A percentile compares a stretch with the other conserved stretches of the same genome.
These are phyloP conservation scores for Lunularia cruciata DNA, from an alignment of 225 moss, liverwort and hornwort genomes.

Conservation along the genomic window DNA sequence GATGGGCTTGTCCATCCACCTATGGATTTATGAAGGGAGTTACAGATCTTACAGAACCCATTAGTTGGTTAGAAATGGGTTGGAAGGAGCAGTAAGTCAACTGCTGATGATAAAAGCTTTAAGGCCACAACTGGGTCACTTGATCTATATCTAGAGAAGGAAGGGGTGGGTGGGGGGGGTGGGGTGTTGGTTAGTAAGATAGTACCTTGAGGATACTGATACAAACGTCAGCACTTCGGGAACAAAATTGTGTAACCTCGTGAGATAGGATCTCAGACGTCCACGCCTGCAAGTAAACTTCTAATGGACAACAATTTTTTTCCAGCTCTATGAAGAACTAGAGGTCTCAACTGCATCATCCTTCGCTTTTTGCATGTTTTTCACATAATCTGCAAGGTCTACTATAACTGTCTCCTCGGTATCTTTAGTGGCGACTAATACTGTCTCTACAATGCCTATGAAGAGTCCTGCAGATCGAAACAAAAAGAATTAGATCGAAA, in stretches of 20 bases:
- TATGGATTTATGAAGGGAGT: slow-evolving; percentile 4
- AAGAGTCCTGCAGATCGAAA: slow-evolving; percentile 53
- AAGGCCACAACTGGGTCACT: neutral
- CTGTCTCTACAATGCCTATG: slow-evolving; percentile 66
- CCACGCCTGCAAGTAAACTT: neutral
- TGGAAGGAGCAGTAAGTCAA: neutral
- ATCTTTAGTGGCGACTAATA: slow-evolving; percentile 76
- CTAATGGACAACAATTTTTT: neutral
- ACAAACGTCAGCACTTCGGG: neutral
- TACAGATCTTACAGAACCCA: slow-evolving; percentile 14
- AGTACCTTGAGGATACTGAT: slow-evolving; percentile 11
- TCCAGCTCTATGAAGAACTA: slow-evolving; percentile 16
- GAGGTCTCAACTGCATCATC: slow-evolving; percentile 30
- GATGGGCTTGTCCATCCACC: neutral
- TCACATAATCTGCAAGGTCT: slow-evolving; percentile 87
- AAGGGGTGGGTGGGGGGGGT: no score
- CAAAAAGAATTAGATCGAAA: no score
- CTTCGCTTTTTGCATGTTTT: slow-evolving; percentile 68
- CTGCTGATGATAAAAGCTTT: neutral
- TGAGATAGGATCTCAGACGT: neutral
- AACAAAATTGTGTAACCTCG: slow-evolving; percentile 21
- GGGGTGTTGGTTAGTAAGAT: neutral
- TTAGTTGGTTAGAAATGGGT: neutral
- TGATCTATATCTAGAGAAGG: slow-evolving; percentile 4
- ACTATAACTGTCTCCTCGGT: slow-evolving; percentile 76